phyloP scores from a whole-genome alignment of 768 basidiomycete species.

The Boletus vermiculosoides region DNA sequence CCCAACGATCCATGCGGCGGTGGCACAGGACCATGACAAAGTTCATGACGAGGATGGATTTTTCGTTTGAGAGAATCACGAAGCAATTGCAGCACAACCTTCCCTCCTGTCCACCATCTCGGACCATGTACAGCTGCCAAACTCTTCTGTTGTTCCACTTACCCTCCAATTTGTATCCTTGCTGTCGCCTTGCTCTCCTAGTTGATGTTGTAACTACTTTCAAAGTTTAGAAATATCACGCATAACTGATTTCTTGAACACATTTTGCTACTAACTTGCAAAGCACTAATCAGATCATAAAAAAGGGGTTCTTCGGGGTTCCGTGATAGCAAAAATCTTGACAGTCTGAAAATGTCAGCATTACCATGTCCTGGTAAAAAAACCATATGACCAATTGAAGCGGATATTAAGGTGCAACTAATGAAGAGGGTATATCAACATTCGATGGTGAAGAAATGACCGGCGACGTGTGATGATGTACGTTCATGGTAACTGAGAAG shows the following conservation, averaged over 20 bases:
- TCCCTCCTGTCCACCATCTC: not conserved
- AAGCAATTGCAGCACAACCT: not conserved
- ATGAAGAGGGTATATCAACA: slow-evolving; percentile 36
- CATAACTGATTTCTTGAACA: slow-evolving; percentile 16
- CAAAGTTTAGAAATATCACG: not conserved
- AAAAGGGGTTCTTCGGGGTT: slow-evolving; percentile 19
- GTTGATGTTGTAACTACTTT: not conserved
- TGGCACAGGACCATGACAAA: not conserved
- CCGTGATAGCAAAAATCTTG: slow-evolving; percentile 26
- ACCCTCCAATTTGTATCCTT: not conserved
- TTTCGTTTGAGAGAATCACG: not conserved
- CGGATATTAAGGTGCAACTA: slow-evolving; percentile 38
- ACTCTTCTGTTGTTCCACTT: slow-evolving; percentile 1
- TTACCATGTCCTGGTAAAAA: slow-evolving; percentile 30
- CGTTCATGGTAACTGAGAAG: slow-evolving; percentile 27
- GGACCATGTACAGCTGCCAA: not conserved
- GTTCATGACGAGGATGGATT: not conserved
- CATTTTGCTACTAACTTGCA: slow-evolving; percentile 25
- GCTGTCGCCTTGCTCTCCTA: not conserved
- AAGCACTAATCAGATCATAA: slow-evolving; percentile 35
- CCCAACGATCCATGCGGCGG: not conserved
- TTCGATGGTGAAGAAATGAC: slow-evolving; percentile 38
- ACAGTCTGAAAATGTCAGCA: slow-evolving; percentile 26
- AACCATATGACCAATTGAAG: slow-evolving; percentile 34
- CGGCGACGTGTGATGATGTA: slow-evolving; percentile 30